These are phyloP conservation scores for Dictyostelium brefeldianum DNA, from an alignment of 78 protist species.

Conservation along the genomic window DNA sequence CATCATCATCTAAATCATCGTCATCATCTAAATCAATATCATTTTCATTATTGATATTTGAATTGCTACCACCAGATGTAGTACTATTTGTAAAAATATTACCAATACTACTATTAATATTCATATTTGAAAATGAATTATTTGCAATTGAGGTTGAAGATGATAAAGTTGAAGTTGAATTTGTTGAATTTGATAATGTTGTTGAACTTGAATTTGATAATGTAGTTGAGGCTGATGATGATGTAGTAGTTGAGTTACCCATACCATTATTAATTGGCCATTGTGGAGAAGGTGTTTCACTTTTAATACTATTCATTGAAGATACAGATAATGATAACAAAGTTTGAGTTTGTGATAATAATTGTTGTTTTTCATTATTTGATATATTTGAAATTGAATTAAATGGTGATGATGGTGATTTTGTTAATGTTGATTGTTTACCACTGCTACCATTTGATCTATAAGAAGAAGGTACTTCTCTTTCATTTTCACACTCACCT, in stretches of 20 bases:
- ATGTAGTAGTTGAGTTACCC: not conserved
- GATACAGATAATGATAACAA: not conserved
- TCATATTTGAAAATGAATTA: not conserved
- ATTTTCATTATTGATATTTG: not conserved
- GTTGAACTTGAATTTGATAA: not conserved
- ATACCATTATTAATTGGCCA: not conserved
- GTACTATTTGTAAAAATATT: not conserved
- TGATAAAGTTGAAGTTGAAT: not conserved
- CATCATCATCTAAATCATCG: slow-evolving; percentile 50
- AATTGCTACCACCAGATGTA: not conserved
- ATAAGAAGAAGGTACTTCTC: slow-evolving; percentile 20
- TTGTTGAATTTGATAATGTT: not conserved
- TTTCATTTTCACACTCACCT: slow-evolving; percentile 4
- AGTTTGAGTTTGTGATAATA: not conserved
- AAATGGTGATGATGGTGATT: not conserved
- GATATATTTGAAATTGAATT: not conserved
- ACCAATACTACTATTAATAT: not conserved
- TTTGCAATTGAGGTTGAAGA: not conserved
- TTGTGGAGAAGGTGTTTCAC: not conserved
- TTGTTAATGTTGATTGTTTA: not conserved
- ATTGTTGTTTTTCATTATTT: not conserved
- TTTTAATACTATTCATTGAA: not conserved
- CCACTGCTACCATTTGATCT: not conserved
- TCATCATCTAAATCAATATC: not conserved
- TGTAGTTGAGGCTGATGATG: not conserved